A percentile compares a stretch with the other conserved stretches of the same genome.
These are phyloP conservation scores for Fraxinus albicans DNA, from an alignment of 305 asterid genomes.

Conservation along the genomic window DNA sequence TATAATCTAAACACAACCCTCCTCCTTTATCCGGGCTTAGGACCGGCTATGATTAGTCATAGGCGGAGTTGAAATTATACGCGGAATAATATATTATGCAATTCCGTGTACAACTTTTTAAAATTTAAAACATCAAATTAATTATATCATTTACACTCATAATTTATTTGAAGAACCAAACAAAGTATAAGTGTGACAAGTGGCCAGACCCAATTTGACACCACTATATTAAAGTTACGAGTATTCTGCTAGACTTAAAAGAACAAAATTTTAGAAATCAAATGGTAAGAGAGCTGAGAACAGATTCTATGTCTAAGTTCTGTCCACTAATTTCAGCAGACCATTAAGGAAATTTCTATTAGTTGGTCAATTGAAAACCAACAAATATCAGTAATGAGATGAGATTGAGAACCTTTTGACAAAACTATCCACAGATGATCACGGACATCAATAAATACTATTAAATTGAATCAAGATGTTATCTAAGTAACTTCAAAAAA, in stretches of 20 bases:
- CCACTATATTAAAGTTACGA: background rate
- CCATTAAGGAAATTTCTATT: background rate
- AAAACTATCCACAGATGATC: background rate
- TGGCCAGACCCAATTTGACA: background rate
- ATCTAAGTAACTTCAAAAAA: background rate
- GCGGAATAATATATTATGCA: background rate
- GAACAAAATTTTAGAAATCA: background rate
- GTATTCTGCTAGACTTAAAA: background rate
- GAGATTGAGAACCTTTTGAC: background rate
- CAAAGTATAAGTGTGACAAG: background rate
- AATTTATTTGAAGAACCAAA: background rate
- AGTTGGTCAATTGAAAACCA: background rate
- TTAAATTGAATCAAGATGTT: background rate
- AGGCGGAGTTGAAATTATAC: background rate
- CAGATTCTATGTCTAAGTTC: background rate
- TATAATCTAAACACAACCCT: background rate
- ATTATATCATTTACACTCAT: background rate
- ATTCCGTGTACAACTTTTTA: background rate
- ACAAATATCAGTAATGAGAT: background rate
- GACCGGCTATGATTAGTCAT: background rate
- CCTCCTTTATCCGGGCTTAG: background rate
- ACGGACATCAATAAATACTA: no score
- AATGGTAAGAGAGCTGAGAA: background rate
- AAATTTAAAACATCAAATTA: background rate
- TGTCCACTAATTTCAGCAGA: background rate